A percentile compares a stretch with the other conserved stretches of the same genome.
Conservation (phyloP, 805 yeast species). For the Saccharomycopsis lassenensis region DNA sequence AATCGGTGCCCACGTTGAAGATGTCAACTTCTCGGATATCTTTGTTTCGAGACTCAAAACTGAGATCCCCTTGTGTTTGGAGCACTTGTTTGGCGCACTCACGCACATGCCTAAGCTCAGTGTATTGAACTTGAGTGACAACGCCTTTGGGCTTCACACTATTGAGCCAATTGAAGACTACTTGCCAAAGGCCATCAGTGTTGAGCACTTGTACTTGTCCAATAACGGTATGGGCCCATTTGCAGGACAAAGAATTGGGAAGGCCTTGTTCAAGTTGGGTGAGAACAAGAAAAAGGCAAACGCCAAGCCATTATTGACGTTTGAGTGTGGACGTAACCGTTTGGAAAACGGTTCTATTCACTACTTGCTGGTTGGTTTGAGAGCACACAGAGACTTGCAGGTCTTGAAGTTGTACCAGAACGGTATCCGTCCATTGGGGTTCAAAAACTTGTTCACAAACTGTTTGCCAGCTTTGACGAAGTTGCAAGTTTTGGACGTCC, state of each 20-base stretch:
- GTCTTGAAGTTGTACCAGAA: conserved; percentile 81
- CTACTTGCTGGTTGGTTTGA: conserved; percentile 74
- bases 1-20: conserved; percentile 34
- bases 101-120: conserved; percentile 56
- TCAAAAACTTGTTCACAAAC: conserved; percentile 55
- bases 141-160: conserved; percentile 94
- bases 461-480: conserved; percentile 57
- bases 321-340: conserved; percentile 95
- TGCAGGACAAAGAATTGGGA: conserved; percentile 92
- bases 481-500: conserved; percentile 68
- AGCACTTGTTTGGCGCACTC: conserved; percentile 60
- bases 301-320: conserved; percentile 56
- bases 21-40: conserved; percentile 79
- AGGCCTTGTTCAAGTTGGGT: conserved; percentile 65
- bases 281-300: conserved; percentile 42
- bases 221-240: conserved; percentile 98
- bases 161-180: conserved; percentile 80
- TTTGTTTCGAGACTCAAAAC: conserved; percentile 92
- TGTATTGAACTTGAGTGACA: conserved; percentile 79
- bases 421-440: conserved; percentile 94
- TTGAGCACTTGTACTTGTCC: conserved; percentile 79
- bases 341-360: conserved; percentile 90
- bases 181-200: conserved; percentile 60
- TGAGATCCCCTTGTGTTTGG: conserved; percentile 83
- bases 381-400: conserved; percentile 65